Base-by-base conservation (phyloP, 2,329 filamentous ascomycete species). In the Colletotrichum lindemuthianum region DNA sequence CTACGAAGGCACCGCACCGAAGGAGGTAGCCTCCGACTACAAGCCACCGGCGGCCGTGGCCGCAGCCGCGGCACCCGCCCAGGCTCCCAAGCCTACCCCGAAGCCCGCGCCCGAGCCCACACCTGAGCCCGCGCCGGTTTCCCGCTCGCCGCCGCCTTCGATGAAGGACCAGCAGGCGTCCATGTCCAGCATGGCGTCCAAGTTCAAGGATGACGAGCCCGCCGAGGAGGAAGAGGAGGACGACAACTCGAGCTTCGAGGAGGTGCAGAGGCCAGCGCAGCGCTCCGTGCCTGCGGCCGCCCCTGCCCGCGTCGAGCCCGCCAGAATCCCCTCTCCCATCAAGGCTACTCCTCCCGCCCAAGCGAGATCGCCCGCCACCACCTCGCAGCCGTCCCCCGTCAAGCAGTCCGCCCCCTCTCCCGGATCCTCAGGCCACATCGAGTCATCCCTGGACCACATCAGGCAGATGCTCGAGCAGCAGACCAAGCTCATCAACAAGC, bases 151-250 rank as follows among this genome's bases (percentile, higher is more conserved):
- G 41, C 88, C 91, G 40, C 89, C 90, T 10, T 89, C 87, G 1
- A 87, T 96, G 79, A 90, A 89, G 68, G 92, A 96, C 68, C 95
- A 97, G 80, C 93, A 96, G 76, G 86, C 87, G 34, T 96, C 93
- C 11, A 96, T 97, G 78, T 88, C 93, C 16, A 88, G 88, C 59
- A 90, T 96, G 84, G 94, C 93, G 9, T 89, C 87, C 76, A 97
- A 92, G 78, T 97, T 92, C 78, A 90, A 93, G 70, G 93, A 97
- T 74, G 83, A 90, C 52, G 83, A 86, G 24, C 81, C 82, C 33
- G 87, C 89, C 1, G 72, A 73, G 7, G 86, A 86, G n/a, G 85
- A 87, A 1, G 84, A 85, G 2, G 83, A 87, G 15, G 88, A 89
- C 50, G 90, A 92, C 63, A 84, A 86, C 34, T 95, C 92, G 1